Conservation (phyloP, 1,284 basidiomycete species). For the Fomitopsis pinicola region DNA sequence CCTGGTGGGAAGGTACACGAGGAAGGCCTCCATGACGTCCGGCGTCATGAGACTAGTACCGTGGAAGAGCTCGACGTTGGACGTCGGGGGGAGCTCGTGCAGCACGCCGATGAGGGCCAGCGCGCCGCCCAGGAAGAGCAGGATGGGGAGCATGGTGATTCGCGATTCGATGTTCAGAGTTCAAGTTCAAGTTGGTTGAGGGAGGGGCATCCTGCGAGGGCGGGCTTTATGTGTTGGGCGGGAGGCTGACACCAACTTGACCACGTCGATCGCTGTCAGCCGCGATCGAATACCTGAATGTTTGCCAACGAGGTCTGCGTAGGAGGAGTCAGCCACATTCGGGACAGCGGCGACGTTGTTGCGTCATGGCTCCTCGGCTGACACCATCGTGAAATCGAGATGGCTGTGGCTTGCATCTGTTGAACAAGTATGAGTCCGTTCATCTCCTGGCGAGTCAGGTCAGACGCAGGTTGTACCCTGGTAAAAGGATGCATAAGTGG, state of each 20-base stretch:
- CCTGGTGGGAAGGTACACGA: not conserved
- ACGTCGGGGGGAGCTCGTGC: not conserved
- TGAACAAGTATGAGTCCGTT: too few species aligned
- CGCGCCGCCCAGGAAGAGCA: not conserved
- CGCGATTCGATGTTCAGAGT: not conserved
- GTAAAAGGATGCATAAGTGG: too few species aligned
- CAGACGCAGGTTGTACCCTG: too few species aligned
- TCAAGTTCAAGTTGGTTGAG: slow-evolving; percentile 1
- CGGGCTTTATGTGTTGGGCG: not conserved
- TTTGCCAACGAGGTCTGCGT: not conserved
- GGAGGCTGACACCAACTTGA: not conserved
- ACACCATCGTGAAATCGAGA: too few species aligned
- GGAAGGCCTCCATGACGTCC: not conserved
- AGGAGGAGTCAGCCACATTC: too few species aligned
- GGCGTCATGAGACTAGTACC: not conserved
- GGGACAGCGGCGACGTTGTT: too few species aligned
- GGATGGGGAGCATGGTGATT: not conserved
- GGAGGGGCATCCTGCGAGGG: not conserved
- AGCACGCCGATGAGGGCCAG: slow-evolving; percentile 1
- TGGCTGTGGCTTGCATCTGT: too few species aligned
- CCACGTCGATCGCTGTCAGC: not conserved
- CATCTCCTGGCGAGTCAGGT: too few species aligned
- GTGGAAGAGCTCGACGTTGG: not conserved
- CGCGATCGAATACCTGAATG: not conserved
- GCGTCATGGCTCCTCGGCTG: too few species aligned